Evolutionary conservation across 2,329 filamentous ascomycete genomes (phyloP), one percentile per base, ranked within the genome.

Genomic region (Alternaria rosae): DNA sequence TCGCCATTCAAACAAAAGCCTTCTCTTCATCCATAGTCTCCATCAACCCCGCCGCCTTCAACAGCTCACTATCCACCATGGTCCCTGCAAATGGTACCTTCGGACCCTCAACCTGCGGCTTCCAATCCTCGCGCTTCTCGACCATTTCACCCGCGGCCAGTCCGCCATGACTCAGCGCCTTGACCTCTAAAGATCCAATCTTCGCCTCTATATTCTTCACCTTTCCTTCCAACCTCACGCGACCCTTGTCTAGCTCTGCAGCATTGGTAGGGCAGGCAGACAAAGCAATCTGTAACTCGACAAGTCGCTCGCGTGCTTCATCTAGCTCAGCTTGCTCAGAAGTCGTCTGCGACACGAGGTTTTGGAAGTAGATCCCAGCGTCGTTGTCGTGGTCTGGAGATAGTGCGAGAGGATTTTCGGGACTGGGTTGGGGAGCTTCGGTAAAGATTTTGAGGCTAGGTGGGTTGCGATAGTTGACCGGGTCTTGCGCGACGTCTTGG

Each of bases 401-500:
- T 4, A 72, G 38, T 2, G 28, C 53, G 11, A 72, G 56, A 0
- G 70, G 68, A 4, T 64, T 66, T 7, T 70, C 65, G 2, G 62
- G 64, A 6, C 64, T 69, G 6, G 69, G 70, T 17, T 59, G 55
- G 9, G 69, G 66, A 32, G 60, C 44, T 10, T 63, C 28, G 5
- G 26, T 52, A 25, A 45, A 57, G 23, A 68, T 43, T 7, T 43
- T 62, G 41, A 78, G 72, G 1, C 57, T 30, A 6, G 73, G 25
- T 20, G 45, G 76, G 53, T 80, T 80, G 54, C 67, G 54, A 57
- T 72, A 80, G 28, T 67, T 57, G 80, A 74, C 66, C 1, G 79
- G 77, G 51, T 83, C 72, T n/a, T 79, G 72, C 6, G 86, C 84
- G 12, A 90, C 84, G 38, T 86, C 80, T 51, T 87, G 80, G 35